phyloP scores from a whole-genome alignment of 169 alveolate species.

The Eimeria nieschulzi region DNA sequence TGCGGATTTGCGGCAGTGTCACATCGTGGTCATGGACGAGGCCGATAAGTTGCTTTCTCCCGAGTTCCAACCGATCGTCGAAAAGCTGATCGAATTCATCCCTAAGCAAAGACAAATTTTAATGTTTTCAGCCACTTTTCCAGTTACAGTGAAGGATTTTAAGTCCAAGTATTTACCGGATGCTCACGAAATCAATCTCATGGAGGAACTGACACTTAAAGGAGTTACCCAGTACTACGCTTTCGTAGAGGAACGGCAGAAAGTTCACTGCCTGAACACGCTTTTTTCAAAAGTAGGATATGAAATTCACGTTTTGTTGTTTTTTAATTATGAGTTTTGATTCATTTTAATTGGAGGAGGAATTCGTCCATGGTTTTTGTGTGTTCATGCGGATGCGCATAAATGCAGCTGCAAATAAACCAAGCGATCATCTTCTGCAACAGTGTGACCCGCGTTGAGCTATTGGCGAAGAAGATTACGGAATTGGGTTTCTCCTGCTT shows the following conservation, averaged over 20 bases:
- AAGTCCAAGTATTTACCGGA: conserved; percentile 95
- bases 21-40: conserved; percentile 96
- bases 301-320: no score
- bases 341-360: no score
- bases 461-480: conserved; percentile 98
- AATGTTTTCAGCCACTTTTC: conserved; percentile 99
- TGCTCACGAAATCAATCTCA: conserved; percentile 96
- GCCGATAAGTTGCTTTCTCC: conserved; percentile 98
- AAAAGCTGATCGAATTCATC: conserved; percentile 93
- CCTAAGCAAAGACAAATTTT: conserved; percentile 95
- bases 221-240: conserved; percentile 99
- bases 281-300: conserved; percentile 90
- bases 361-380: no score
- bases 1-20: conserved; percentile 91
- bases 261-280: conserved; percentile 98
- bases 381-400: neutral
- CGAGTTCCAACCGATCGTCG: conserved; percentile 97
- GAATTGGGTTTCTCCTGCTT: conserved; percentile 98
- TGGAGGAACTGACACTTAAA: conserved; percentile 98
- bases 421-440: conserved; percentile 98
- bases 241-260: conserved; percentile 97
- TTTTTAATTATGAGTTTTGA: no score
- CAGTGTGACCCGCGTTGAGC: conserved; percentile 98
- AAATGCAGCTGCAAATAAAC: conserved; percentile 93
- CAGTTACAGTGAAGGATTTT: conserved; percentile 97